Conservation (phyloP, 2,329 filamentous ascomycete species). For the Ilyonectria robusta region DNA sequence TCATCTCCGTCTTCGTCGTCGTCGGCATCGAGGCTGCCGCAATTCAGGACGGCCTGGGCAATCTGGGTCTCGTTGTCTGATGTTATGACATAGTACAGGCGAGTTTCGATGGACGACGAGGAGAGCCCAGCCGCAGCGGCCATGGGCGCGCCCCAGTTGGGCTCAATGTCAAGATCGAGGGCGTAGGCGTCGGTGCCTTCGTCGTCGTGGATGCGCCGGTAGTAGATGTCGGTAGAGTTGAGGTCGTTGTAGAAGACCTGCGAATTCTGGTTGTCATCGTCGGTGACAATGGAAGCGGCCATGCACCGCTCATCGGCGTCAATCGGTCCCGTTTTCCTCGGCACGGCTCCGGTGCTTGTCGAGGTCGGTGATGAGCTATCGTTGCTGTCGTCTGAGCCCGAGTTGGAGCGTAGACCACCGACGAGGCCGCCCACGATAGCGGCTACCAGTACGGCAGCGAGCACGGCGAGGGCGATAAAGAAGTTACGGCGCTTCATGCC, state of each 20-base stretch:
- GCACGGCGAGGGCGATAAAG: slow-evolving; percentile 31
- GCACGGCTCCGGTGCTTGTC: slow-evolving; percentile 8
- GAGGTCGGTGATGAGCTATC: not conserved
- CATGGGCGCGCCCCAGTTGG: slow-evolving; percentile 38
- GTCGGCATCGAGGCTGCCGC: slow-evolving; percentile 26
- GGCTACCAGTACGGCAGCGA: slow-evolving; percentile 33
- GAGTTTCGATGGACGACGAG: slow-evolving; percentile 20
- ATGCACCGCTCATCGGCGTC: slow-evolving; percentile 33
- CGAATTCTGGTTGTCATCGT: slow-evolving; percentile 30
- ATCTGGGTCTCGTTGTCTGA: slow-evolving; percentile 30
- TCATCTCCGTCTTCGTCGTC: slow-evolving; percentile 1
- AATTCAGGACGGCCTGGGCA: slow-evolving; percentile 32
- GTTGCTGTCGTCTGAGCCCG: slow-evolving; percentile 8
- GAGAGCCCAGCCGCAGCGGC: slow-evolving; percentile 29
- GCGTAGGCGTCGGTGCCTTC: slow-evolving; percentile 26
- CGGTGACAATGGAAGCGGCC: slow-evolving; percentile 26
- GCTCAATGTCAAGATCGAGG: slow-evolving; percentile 35
- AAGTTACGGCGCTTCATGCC: slow-evolving; percentile 38
- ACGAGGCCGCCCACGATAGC: slow-evolving; percentile 38
- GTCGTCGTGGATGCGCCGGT: slow-evolving; percentile 31
- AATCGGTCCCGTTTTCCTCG: slow-evolving; percentile 35
- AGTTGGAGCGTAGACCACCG: slow-evolving; percentile 31
- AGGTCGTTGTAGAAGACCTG: slow-evolving; percentile 44
- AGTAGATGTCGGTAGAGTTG: slow-evolving; percentile 33
- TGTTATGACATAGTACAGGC: slow-evolving; percentile 38